phyloP scores from a whole-genome alignment of 495 filamentous ascomycete species.

The Bathelium albidoporum region DNA sequence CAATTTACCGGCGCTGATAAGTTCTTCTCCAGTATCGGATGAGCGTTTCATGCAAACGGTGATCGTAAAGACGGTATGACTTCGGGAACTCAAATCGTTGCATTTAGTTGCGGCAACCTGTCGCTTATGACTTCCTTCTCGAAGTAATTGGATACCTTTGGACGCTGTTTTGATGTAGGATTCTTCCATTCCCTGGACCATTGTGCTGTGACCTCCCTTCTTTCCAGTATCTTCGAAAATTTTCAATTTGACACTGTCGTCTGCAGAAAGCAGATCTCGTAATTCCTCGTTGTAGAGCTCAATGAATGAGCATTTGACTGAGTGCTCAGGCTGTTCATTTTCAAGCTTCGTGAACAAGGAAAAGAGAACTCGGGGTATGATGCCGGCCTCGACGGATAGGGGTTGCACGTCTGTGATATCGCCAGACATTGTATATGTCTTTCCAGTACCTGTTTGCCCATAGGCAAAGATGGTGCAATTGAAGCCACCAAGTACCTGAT shows the following conservation, averaged over 20 bases:
- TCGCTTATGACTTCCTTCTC: slow-evolving; percentile 78
- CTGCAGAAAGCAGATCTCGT: slow-evolving; percentile 70
- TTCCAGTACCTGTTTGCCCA: slow-evolving; percentile 94
- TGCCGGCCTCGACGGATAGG: slow-evolving; percentile 82
- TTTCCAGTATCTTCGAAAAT: slow-evolving; percentile 86
- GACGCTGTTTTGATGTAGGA: slow-evolving; percentile 74
- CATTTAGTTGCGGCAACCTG: slow-evolving; percentile 97
- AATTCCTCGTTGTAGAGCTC: slow-evolving; percentile 97
- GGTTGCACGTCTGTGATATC: slow-evolving; percentile 83
- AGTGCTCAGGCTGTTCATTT: slow-evolving; percentile 70
- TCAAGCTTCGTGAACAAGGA: slow-evolving; percentile 69
- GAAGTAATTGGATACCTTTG: slow-evolving; percentile 80
- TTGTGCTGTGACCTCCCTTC: slow-evolving; percentile 64
- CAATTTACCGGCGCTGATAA: slow-evolving; percentile 84
- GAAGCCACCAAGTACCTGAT: slow-evolving; percentile 84
- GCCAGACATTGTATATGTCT: slow-evolving; percentile 98
- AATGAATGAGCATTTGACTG: slow-evolving; percentile 96
- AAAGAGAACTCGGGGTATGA: slow-evolving; percentile 82
- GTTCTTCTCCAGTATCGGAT: slow-evolving; percentile 76
- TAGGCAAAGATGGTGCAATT: slow-evolving; percentile 99
- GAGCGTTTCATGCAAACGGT: slow-evolving; percentile 77
- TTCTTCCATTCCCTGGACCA: slow-evolving; percentile 98
- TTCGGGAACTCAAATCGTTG: slow-evolving; percentile 91
- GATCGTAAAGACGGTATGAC: slow-evolving; percentile 93
- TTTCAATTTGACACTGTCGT: slow-evolving; percentile 79